These are phyloP conservation scores for Mortierella sp. DNA, from an alignment of 371 early-diverging fungal genomes.

Conservation along the genomic window DNA sequence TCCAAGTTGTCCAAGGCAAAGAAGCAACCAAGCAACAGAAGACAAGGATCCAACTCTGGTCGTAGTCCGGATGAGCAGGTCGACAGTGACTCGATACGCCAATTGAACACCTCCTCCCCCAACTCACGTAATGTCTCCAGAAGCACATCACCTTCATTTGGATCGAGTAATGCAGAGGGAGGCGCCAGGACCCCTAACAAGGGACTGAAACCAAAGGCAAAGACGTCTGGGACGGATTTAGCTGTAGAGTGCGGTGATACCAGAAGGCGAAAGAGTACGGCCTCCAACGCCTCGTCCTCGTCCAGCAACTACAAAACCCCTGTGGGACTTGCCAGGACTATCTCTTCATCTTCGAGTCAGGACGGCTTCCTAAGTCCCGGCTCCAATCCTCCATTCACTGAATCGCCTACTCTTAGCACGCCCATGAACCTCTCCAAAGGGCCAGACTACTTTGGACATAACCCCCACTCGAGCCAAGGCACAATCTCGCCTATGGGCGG, in stretches of 20 bases:
- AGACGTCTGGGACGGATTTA: conserved; percentile 34
- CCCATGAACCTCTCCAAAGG: conserved; percentile 33
- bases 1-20: conserved; percentile 9
- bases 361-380: conserved; percentile 42
- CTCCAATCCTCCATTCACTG: conserved; percentile 16
- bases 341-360: conserved; percentile 46
- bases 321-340: conserved; percentile 36
- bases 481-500: conserved; percentile 46
- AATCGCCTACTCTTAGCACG: conserved; percentile 35
- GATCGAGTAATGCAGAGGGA: conserved; percentile 5
- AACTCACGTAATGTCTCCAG: conserved; percentile 44
- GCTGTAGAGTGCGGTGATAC: conserved; percentile 32
- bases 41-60: conserved; percentile 12
- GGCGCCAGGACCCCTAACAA: conserved; percentile 13
- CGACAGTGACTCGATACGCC: conserved; percentile 12
- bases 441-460: conserved; percentile 39
- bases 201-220: conserved; percentile 31
- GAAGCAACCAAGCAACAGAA: conserved; percentile 25
- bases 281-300: conserved; percentile 32
- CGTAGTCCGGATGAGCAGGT: conserved; percentile 25
- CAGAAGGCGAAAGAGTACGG: conserved; percentile 33
- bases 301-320: conserved; percentile 19
- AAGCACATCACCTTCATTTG: conserved; percentile 37
- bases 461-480: conserved; percentile 23
- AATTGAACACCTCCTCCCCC: conserved; percentile 19